Percentiles rank a stretch among this genome's conserved stretches.
These are phyloP conservation scores for Suillus lakei DNA, from an alignment of 768 basidiomycete species.

Conservation along the genomic window DNA sequence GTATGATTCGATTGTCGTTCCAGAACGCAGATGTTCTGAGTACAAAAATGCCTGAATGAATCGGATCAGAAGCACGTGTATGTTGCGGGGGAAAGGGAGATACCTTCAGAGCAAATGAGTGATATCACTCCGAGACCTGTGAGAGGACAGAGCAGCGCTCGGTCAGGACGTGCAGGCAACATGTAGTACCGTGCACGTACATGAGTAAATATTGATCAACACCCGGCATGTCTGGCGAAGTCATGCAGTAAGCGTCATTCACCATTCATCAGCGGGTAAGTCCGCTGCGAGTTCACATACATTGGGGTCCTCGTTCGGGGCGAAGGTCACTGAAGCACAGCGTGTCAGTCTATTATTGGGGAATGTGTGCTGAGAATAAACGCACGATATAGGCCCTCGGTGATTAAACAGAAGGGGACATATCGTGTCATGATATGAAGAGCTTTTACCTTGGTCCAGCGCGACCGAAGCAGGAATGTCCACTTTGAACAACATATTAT, in stretches of 20 bases:
- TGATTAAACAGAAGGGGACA: neutral
- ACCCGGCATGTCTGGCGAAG: neutral
- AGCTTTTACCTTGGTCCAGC: neutral
- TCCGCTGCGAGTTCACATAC: neutral
- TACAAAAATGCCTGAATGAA: neutral
- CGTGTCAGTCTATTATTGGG: neutral
- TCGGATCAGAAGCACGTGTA: neutral
- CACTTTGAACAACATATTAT: neutral
- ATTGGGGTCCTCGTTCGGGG: no score
- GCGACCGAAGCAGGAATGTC: neutral
- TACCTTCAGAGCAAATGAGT: neutral
- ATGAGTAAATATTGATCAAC: neutral
- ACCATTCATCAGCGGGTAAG: neutral
- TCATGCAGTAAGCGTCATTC: neutral
- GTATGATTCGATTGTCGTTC: neutral
- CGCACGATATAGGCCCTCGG: neutral
- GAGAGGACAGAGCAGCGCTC: neutral
- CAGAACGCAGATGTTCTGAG: neutral
- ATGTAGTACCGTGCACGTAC: neutral
- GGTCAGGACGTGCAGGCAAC: neutral
- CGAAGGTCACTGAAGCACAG: neutral
- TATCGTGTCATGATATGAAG: neutral
- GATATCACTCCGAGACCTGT: neutral
- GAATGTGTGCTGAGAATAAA: neutral
- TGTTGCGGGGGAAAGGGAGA: neutral